Evolutionary conservation across 768 basidiomycete species (phyloP), one percentile per base, ranked within the genome.

Genomic region (Dioszegia hungarica): DNA sequence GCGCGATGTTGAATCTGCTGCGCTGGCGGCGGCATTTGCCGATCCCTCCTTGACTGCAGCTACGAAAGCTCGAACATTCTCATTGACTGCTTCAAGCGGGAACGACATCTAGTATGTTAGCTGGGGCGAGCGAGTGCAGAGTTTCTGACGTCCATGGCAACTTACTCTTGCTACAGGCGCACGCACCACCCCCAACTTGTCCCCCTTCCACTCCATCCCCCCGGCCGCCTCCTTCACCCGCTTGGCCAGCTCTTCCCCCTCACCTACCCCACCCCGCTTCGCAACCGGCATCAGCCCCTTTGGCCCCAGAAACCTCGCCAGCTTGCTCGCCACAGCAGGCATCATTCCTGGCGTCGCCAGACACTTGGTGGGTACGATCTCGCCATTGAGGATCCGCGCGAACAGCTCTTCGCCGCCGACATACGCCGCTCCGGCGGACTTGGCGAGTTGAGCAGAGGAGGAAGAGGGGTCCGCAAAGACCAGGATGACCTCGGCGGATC

Each of bases 251-350:
- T 69, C 66, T 46, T 65, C 61, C 58, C 97, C 90, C 47, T 91
- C 88, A 1, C 90, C 89, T 19, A 98, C 94, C 0, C 93, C 93
- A 4, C 95, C 95, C 56, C 92, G 82, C 74, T 92, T 85, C 60
- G 87, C 89, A 6, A 89, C 88, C 11, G 95, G 95, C 93, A 99
- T 95, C 41, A 98, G 78, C 54, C 94, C 94, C 50, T 89, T 84
- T 38, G 91, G 93, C 66, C 94, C 77, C 77, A 88, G 79, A 76
- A 87, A 78, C 78, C 89, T 78, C 75, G 84, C 92, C 2, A 98
- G 81, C 68, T 83, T 85, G 4, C 87, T 64, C 12, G 87, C 86
- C 60, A 98, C 89, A 29, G 84, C 77, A 41, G 84, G 82, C 52
- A 91, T 83, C 68, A 94, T 84, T 14, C 83, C 81, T 2, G 89